A percentile compares a stretch with the other conserved stretches of the same genome.
Evolutionary conservation across 2,329 filamentous ascomycete species (phyloP).

Genomic region (Penicillium sp.): DNA sequence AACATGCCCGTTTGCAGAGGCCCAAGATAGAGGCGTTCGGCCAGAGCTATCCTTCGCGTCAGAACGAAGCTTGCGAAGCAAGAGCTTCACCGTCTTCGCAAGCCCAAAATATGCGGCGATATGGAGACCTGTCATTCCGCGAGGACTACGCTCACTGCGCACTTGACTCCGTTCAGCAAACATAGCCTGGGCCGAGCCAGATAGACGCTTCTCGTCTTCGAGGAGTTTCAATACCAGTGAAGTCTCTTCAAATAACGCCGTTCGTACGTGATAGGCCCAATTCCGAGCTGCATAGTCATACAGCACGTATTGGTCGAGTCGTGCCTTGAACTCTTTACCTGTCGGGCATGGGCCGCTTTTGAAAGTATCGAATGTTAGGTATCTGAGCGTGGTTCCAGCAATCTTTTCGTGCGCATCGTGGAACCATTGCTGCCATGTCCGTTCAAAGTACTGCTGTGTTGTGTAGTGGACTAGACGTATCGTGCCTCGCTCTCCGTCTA

Average conservation of each 20-base stretch:
- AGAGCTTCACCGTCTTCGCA: not conserved
- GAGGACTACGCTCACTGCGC: not conserved
- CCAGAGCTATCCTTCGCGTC: slow-evolving; percentile 1
- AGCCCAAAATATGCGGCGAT: slow-evolving; percentile 17
- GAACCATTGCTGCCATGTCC: slow-evolving; percentile 23
- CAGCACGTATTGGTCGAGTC: slow-evolving; percentile 17
- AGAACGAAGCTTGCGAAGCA: slow-evolving; percentile 1
- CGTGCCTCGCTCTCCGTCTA: slow-evolving; percentile 32
- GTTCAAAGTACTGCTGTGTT: slow-evolving; percentile 36
- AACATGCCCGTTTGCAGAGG: not conserved
- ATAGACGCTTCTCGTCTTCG: not conserved
- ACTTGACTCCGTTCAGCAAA: slow-evolving; percentile 5
- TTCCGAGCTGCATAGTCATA: slow-evolving; percentile 25
- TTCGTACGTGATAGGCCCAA: slow-evolving; percentile 24
- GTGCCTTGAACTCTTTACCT: not conserved
- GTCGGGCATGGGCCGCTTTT: not conserved
- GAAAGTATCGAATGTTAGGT: slow-evolving; percentile 28
- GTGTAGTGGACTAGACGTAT: slow-evolving; percentile 41
- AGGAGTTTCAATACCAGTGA: slow-evolving; percentile 10
- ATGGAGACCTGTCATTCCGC: slow-evolving; percentile 9
- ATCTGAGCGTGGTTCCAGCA: slow-evolving; percentile 27
- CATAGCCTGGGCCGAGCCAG: slow-evolving; percentile 1
- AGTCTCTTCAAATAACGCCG: not conserved
- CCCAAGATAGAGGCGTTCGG: slow-evolving; percentile 5
- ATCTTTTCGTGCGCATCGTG: slow-evolving; percentile 24